These are phyloP conservation scores for Glonium stellatum DNA, from an alignment of 495 filamentous ascomycete genomes.

Conservation along the genomic window DNA sequence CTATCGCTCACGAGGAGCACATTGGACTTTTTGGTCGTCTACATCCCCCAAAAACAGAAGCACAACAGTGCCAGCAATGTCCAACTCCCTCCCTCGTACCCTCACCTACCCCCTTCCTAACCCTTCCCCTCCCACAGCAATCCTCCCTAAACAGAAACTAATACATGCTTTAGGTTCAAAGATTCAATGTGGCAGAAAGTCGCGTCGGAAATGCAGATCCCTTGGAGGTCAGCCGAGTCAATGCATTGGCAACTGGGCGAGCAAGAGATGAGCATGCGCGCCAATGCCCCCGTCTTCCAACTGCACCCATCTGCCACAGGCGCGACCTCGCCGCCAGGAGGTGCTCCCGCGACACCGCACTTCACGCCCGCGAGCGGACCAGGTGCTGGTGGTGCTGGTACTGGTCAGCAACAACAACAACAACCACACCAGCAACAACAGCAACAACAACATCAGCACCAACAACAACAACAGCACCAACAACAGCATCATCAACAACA, in stretches of 20 bases:
- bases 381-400: neutral
- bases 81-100: neutral
- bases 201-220: conserved; percentile 89
- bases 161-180: conserved; percentile 63
- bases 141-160: neutral
- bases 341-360: neutral
- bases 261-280: conserved; percentile 67
- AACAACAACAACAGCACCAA: neutral
- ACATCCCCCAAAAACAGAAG: neutral
- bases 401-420: too few relatives aligned
- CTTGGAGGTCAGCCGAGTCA: conserved; percentile 90
- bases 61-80: neutral
- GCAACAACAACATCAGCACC: neutral
- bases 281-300: conserved; percentile 39
- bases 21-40: conserved; percentile 1
- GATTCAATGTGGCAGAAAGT: conserved; percentile 95
- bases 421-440: too few relatives aligned
- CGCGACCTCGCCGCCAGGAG: neutral
- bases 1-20: neutral
- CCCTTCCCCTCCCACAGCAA: neutral
- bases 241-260: conserved; percentile 99
- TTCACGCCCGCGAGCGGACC: neutral
- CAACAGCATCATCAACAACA: too few relatives aligned
- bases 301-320: conserved; percentile 28
- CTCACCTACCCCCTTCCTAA: neutral